Base-by-base conservation (phyloP, 352 stramenopile species). In the Blastocystis sp. region DNA sequence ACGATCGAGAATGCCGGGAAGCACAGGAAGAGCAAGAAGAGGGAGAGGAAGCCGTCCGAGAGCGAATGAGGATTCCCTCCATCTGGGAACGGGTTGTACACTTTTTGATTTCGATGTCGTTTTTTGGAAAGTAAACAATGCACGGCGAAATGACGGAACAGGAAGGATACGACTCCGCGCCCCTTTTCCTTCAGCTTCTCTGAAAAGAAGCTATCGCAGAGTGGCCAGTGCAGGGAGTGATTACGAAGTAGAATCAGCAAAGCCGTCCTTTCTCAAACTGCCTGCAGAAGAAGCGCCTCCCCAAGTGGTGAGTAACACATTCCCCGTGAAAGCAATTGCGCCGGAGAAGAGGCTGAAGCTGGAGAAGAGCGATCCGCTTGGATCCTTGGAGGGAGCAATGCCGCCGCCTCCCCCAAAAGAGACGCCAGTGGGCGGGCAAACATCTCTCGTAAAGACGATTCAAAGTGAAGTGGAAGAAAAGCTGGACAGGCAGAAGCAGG, bases 1-100 rank as follows among this genome's bases (percentile, higher is more conserved):
- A 53, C n/a, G 4, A 23, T 9, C 9, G 23, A 61, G 28, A 59
- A 84, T 52, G 60, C 4, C 19, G 74, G 74, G 2, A 43, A 61
- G n/a, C 74, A 84, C 60, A 61, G 74, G 48, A 84, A 84, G 60
- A 84, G 53, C 74, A 84, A 69, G 74, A 84, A 84, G 52, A 23
- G 66, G 28, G 60, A 69, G 45, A 64, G 43, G 43, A 84, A 69
- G 60, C 9, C 19, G 17, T 56, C 14, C 23, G 38, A 48, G 48
- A 56, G 48, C 28, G 5, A n/a, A 28, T 45, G 41, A 70, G 43
- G 74, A 52, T 84, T 84, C 74, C 74, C 74, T 84, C 74, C 74
- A 84, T 34, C 19, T 34, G 0, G 41, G 28, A 52, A 74, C 21
- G 21, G 10, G 28, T 43, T 69, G 41, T 9, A 48, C 43, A 52